Conservation (phyloP, 2,329 filamentous ascomycete species). For the Aspergillus pseudoglaucus region DNA sequence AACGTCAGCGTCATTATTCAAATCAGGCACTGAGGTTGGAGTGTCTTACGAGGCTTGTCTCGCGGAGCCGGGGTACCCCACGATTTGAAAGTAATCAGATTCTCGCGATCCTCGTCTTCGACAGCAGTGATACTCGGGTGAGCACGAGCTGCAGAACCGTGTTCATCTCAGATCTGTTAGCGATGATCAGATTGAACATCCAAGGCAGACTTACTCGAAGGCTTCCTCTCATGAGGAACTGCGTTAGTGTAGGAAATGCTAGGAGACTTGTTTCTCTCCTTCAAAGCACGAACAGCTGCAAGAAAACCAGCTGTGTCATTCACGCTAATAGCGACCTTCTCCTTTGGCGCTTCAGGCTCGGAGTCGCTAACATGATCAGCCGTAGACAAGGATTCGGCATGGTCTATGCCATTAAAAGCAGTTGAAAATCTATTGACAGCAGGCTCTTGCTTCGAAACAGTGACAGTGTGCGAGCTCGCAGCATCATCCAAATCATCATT, state of each 20-base stretch:
- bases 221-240: not conserved
- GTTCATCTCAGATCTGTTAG: not conserved
- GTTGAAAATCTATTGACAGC: not conserved
- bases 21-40: not conserved
- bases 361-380: not conserved
- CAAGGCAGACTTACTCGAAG: not conserved
- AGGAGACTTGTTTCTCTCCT: not conserved
- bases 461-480: not conserved
- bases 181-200: not conserved
- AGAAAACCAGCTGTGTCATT: not conserved
- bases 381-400: not conserved
- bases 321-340: not conserved
- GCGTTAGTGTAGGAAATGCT: not conserved
- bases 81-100: constrained; percentile 22
- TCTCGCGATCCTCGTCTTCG: constrained; percentile 23
- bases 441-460: not conserved
- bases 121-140: constrained; percentile 1
- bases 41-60: constrained; percentile 20
- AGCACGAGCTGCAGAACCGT: not conserved
- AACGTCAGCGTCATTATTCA: not conserved
- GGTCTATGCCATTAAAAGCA: not conserved
- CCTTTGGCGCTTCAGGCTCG: not conserved
- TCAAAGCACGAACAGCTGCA: not conserved
- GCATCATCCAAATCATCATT: not conserved
- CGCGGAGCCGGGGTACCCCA: constrained; percentile 25